Evolutionary conservation across 148 eudicot species (phyloP).

Genomic region (Rhododendron williamsianum): DNA sequence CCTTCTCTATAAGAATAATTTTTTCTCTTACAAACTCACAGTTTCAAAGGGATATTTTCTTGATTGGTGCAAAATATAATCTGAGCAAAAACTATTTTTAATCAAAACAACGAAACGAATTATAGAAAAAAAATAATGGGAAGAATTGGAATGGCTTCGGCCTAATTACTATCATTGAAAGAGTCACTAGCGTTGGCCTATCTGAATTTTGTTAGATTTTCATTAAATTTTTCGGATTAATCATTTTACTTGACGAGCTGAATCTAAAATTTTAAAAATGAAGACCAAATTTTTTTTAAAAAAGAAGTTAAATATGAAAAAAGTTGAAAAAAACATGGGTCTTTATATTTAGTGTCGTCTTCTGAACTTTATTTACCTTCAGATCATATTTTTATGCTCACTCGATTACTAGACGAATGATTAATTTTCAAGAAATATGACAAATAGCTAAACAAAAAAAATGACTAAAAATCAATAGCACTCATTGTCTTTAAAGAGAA

Average conservation of each 20-base stretch:
- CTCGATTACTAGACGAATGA: not conserved
- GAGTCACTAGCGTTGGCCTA: not conserved
- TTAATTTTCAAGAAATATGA: too few species aligned
- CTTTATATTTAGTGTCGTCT: not conserved
- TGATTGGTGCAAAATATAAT: too few species aligned
- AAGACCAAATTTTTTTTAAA: too few species aligned
- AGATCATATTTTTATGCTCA: not conserved
- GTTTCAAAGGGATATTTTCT: too few species aligned
- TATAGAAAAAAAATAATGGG: too few species aligned
- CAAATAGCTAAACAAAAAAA: not conserved
- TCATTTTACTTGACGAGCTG: not conserved
- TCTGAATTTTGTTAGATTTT: not conserved
- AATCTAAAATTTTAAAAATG: not conserved
- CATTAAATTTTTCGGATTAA: too few species aligned
- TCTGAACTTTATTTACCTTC: not conserved
- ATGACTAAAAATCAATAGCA: not conserved
- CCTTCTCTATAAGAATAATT: too few species aligned
- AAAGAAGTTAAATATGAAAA: too few species aligned
- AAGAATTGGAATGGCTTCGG: not conserved
- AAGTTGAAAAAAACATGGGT: not conserved
- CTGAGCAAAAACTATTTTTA: too few species aligned
- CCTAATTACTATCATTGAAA: not conserved
- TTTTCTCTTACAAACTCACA: too few species aligned
- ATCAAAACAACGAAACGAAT: too few species aligned
- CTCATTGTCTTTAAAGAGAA: not conserved